Evolutionary conservation across 805 yeast genomes (phyloP).

Genomic region (Candida wancherniae): DNA sequence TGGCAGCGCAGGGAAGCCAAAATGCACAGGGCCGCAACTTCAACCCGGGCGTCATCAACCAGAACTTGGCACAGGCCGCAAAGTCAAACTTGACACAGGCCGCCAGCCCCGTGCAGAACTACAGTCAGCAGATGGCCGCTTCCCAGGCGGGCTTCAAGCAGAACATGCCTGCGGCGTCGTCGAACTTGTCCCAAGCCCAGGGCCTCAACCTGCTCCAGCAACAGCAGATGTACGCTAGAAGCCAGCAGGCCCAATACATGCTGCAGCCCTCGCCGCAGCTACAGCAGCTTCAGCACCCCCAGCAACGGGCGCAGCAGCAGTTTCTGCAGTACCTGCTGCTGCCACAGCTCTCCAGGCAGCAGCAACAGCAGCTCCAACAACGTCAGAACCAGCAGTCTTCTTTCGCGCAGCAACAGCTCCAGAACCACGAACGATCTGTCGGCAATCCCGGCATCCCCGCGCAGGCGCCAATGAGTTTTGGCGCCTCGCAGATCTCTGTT

Average conservation of each 20-base stretch:
- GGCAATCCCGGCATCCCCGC: neutral
- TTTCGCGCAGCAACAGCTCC: constrained; percentile 1
- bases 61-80: no score
- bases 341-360: neutral
- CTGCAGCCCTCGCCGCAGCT: constrained; percentile 2
- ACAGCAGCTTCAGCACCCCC: constrained; percentile 4
- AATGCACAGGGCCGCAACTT: neutral
- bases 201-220: constrained; percentile 1
- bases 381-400: constrained; percentile 5
- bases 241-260: constrained; percentile 4
- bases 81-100: no score
- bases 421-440: neutral
- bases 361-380: constrained; percentile 10
- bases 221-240: constrained; percentile 1
- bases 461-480: neutral
- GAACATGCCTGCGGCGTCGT: no score
- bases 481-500: neutral
- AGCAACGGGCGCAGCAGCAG: constrained; percentile 3
- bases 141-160: no score
- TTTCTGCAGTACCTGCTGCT: constrained; percentile 8
- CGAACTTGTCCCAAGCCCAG: neutral
- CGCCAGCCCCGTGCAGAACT: no score
- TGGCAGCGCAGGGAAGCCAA: no score
- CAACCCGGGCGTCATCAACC: neutral
- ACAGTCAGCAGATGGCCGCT: no score